Evolutionary conservation across 345 rosid genomes (phyloP), one percentile per base, ranked within the genome.

Genomic region (Pistacia vera): DNA sequence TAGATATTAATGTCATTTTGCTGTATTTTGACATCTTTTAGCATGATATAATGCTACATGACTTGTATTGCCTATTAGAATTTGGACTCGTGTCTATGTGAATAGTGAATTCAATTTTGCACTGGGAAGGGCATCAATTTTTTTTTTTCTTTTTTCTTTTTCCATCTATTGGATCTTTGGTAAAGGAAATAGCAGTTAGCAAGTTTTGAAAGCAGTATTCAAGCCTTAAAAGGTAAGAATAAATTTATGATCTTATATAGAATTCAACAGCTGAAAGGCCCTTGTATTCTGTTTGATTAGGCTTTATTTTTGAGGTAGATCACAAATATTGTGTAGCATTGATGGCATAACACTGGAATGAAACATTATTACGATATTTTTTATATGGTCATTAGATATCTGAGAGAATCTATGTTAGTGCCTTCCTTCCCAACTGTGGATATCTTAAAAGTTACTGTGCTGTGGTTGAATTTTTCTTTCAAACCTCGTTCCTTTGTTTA

Each of bases 121-220:
- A 36, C 35, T 36, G 18, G 20, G 38, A 22, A 28, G 5, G 62
- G 22, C 35, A 44, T 72, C 25, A 61, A 6, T 20, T 59, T n/a
- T 72, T 22, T 36, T 61, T 46, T 14, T 30, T 16, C 61, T 5
- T 60, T 22, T 36, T 8, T 61, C 22, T 14, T 49, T 16, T 73
- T 5, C 20, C 2, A 9, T 73, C 10, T 59, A 8, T 12, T 17
- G 68, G 69, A 57, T 63, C 12, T 9, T 63, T 51, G 69, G 51
- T 52, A 60, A 63, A 74, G 62, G 35, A 62, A 35, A 74, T 11
- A 51, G n/a, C 62, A 51, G 52, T 74, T 62, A 62, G 33, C 18
- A 30, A 63, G 35, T 3, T 74, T 28, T 33, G 18, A 65, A 35
- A 52, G 69, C 33, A 9, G 8, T 62, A 25, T 72, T 48, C 67